Evolutionary conservation across 768 basidiomycete species (phyloP), one percentile per base, ranked within the genome.

Genomic region (Hygrophoropsis aurantiaca): DNA sequence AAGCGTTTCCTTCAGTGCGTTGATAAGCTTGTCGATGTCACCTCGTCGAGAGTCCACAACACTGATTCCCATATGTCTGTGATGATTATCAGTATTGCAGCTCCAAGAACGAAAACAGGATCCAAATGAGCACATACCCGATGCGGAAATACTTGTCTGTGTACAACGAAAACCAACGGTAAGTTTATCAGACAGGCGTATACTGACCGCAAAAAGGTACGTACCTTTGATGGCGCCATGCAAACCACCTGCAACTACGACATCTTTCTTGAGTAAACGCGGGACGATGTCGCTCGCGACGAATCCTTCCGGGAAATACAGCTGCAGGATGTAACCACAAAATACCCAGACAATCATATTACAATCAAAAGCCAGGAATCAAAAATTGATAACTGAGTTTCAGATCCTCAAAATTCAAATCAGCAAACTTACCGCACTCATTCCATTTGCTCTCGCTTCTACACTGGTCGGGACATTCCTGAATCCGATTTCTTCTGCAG

Each of bases 131-230:
- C n/a, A 72, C 77, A 32, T 49, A 80, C 79, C 93, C 94, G 44
- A 97, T 83, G 42, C 94, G 85, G 85, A 95, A 93, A 67, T 95
- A 95, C 59, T 84, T 86, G 60, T 87, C 87, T 88, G 52, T 20
- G 52, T 19, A 46, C 23, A 10, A 15, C 34, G 11, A 7, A 24
- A 11, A 26, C 33, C 18, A 52, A 64, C 33, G n/a, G n/a, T n/a
- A 60, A 23, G 11, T 11, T 32, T 27, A 23, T 40, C 24, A 40
- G 41, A 40, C 33, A 40, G 15, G 7, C 35, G 9, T 30, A 20
- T 11, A 42, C 15, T n/a, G 11, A 3, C 41, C 6, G 40, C 9
- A 25, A 9, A 47, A 40, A 37, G 27, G 9, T 45, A 42, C 73
- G n/a, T 30, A 84, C 87, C 85, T 74, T 90, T 93, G 67, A 91